A percentile compares a stretch with the other conserved stretches of the same genome.
These are phyloP conservation scores for Porcisia deanei DNA, from an alignment of 208 protist species.

Conservation along the genomic window DNA sequence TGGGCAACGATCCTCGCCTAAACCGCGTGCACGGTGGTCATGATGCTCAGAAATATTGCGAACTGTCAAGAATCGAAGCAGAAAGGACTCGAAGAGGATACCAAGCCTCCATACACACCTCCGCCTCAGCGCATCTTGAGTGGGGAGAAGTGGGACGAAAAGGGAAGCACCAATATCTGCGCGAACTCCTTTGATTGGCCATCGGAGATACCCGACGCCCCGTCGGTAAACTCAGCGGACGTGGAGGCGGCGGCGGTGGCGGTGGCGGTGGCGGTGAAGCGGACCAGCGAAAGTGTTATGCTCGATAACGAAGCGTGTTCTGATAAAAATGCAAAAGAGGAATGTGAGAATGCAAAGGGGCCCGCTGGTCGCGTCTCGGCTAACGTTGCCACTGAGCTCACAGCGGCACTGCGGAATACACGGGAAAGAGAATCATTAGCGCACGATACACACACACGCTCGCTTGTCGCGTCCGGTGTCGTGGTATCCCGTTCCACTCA, in stretches of 20 bases:
- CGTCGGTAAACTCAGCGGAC: constrained; percentile 8
- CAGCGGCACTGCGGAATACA: neutral
- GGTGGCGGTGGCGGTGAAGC: neutral
- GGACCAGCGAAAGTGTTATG: neutral
- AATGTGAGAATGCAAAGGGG: neutral
- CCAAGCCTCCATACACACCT: constrained; percentile 22
- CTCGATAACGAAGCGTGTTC: neutral
- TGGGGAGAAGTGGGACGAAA: neutral
- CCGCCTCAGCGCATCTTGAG: constrained; percentile 5
- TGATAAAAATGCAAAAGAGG: neutral
- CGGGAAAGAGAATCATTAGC: neutral
- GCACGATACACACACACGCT: neutral
- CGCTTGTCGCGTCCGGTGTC: neutral
- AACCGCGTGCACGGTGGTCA: neutral
- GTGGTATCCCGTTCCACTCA: neutral
- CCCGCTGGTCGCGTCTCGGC: neutral
- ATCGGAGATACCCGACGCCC: constrained; percentile 29
- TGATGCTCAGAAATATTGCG: neutral
- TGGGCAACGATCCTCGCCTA: neutral
- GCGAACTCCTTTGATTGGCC: constrained; percentile 26
- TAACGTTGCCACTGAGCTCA: neutral
- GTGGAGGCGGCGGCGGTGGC: neutral
- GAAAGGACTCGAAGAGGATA: neutral
- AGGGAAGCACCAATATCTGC: neutral
- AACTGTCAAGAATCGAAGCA: neutral